Percentiles rank a stretch among this genome's conserved stretches.
These are phyloP conservation scores for Silene latifolia DNA, from an alignment of 148 eudicot genomes.

Conservation along the genomic window DNA sequence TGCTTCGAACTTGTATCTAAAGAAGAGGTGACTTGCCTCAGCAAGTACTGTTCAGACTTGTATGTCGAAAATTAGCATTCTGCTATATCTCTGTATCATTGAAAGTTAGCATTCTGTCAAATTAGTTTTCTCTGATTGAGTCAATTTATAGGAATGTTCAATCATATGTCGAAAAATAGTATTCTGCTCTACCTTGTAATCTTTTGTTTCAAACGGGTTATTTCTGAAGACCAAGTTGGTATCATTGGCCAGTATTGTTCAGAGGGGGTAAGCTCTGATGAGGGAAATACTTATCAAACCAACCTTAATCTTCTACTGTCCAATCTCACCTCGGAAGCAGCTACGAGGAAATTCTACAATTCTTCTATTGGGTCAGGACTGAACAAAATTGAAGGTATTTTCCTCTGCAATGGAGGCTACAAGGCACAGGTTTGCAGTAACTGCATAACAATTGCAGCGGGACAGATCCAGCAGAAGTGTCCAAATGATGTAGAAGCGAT, in stretches of 20 bases:
- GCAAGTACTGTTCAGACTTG: neutral
- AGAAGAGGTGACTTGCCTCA: too few relatives aligned
- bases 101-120: neutral
- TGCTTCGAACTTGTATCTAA: too few relatives aligned
- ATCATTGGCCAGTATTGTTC: slow-evolving; percentile 9
- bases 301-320: slow-evolving; percentile 8
- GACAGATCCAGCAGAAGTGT: slow-evolving; percentile 21
- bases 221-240: slow-evolving; percentile 3
- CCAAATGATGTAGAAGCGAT: slow-evolving; percentile 17
- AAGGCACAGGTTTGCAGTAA: slow-evolving; percentile 17
- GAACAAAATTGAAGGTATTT: slow-evolving; percentile 17
- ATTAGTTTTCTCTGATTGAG: neutral
- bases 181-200: neutral
- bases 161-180: neutral
- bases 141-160: neutral
- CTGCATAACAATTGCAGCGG: slow-evolving; percentile 19
- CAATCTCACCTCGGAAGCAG: slow-evolving; percentile 11
- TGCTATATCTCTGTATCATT: too few relatives aligned
- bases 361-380: slow-evolving; percentile 4
- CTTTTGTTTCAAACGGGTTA: neutral
- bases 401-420: slow-evolving; percentile 20
- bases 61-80: neutral
- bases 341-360: slow-evolving; percentile 14
- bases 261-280: neutral
- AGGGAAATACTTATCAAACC: slow-evolving; percentile 11